Conservation (phyloP, 2,329 filamentous ascomycete genomes). For the Ceratocystis colombiana region DNA sequence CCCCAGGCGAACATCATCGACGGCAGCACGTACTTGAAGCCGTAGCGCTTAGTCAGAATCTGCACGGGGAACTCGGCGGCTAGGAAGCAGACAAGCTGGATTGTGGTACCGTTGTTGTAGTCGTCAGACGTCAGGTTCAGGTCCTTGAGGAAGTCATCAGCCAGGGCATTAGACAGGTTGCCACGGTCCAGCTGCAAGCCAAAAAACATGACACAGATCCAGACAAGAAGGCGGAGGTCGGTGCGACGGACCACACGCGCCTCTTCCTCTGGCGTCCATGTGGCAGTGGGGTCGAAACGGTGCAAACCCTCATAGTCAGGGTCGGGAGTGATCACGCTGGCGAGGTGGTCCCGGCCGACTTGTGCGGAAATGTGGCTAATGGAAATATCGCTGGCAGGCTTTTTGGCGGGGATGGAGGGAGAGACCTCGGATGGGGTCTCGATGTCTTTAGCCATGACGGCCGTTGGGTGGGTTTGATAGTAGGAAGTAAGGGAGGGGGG, state of each 20-base stretch:
- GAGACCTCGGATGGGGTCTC: conserved; percentile 11
- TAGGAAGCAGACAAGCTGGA: conserved; percentile 46
- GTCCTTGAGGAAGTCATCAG: conserved; percentile 52
- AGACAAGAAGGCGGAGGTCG: conserved; percentile 36
- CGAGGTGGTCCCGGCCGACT: conserved; percentile 16
- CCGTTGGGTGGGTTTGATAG: too few relatives aligned
- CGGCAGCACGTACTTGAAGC: conserved; percentile 47
- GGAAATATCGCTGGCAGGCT: conserved; percentile 8
- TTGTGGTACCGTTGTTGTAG: conserved; percentile 49
- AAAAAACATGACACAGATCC: conserved; percentile 47
- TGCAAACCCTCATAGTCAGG: conserved; percentile 36
- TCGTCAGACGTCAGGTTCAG: conserved; percentile 40
- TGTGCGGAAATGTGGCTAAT: conserved; percentile 16
- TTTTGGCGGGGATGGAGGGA: not conserved
- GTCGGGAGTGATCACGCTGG: conserved; percentile 30
- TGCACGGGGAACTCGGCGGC: conserved; percentile 50
- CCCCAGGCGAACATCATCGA: conserved; percentile 42
- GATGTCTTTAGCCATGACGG: conserved; percentile 20
- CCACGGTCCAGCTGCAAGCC: conserved; percentile 54
- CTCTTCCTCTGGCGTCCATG: conserved; percentile 50
- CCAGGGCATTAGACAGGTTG: conserved; percentile 52
- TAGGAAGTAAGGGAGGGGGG: not conserved
- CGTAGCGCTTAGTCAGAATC: conserved; percentile 47
- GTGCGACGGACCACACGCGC: conserved; percentile 41
- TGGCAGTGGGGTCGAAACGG: conserved; percentile 35